phyloP scores from a whole-genome alignment of 257 asterid genomes.

The Perilla frutescens region DNA sequence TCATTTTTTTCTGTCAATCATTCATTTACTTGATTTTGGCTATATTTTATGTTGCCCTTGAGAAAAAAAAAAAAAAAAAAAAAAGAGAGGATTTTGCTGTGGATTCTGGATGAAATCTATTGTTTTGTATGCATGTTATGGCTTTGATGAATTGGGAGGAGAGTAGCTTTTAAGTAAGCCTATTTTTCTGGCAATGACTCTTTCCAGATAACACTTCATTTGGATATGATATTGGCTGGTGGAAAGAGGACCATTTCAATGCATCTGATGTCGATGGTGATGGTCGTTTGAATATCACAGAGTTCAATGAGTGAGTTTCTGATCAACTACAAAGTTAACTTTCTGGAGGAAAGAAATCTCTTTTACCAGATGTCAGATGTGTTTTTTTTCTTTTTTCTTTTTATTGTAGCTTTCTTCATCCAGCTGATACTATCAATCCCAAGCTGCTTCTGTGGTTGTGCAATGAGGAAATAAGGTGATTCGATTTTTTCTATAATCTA shows the following conservation, averaged over 20 bases:
- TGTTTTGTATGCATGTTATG: neutral
- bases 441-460: constrained; percentile 82
- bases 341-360: neutral
- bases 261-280: constrained; percentile 93
- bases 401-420: constrained; percentile 82
- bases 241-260: constrained; percentile 95
- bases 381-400: constrained; percentile 9
- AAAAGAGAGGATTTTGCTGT: neutral
- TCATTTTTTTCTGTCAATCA: neutral
- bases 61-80: neutral
- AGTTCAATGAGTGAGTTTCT: constrained; percentile 83
- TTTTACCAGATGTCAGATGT: constrained; percentile 12
- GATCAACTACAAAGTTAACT: constrained; percentile 22
- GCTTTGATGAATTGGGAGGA: neutral
- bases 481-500: constrained; percentile 18
- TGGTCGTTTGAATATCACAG: constrained; percentile 78
- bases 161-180: neutral
- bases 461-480: constrained; percentile 93
- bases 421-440: constrained; percentile 84
- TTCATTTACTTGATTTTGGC: neutral
- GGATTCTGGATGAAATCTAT: neutral
- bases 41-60: neutral
- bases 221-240: constrained; percentile 92
- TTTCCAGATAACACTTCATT: constrained; percentile 60
- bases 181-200: constrained; percentile 20